A percentile compares a stretch with the other conserved stretches of the same genome.
Conservation (phyloP, 2,329 filamentous ascomycete species). For the Sclerotinia trifoliorum region DNA sequence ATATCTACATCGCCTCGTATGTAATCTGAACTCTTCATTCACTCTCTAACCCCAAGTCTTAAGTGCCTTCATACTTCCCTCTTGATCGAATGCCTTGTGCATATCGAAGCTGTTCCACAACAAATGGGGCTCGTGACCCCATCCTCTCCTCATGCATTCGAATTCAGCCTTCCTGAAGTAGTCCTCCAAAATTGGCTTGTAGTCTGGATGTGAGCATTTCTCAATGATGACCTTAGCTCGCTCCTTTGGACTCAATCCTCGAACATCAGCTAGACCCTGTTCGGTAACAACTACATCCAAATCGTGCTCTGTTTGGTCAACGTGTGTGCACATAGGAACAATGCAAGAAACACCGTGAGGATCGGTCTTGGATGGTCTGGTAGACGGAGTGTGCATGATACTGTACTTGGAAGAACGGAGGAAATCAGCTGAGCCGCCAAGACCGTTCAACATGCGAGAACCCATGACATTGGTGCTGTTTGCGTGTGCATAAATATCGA, state of each 20-base stretch:
- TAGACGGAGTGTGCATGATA: conserved; percentile 90
- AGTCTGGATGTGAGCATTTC: conserved; percentile 82
- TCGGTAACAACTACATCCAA: conserved; percentile 81
- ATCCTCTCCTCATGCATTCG: conserved; percentile 81
- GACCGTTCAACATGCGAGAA: conserved; percentile 80
- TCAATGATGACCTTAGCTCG: conserved; percentile 81
- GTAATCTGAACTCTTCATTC: neutral
- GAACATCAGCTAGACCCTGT: conserved; percentile 78
- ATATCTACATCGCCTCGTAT: neutral
- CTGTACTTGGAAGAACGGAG: conserved; percentile 75
- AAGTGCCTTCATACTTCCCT: conserved; percentile 72
- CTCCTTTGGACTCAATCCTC: conserved; percentile 76
- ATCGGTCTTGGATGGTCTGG: conserved; percentile 77
- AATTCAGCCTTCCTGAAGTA: conserved; percentile 86
- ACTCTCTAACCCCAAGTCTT: conserved; percentile 38
- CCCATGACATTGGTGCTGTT: conserved; percentile 91
- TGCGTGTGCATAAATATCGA: conserved; percentile 92
- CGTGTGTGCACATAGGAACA: conserved; percentile 89
- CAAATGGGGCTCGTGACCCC: conserved; percentile 87
- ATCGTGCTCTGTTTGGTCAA: conserved; percentile 92
- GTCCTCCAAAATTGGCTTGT: conserved; percentile 75
- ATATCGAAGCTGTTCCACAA: conserved; percentile 86
- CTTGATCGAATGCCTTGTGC: conserved; percentile 77
- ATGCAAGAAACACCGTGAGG: conserved; percentile 81
- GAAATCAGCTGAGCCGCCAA: conserved; percentile 81